A percentile compares a stretch with the other conserved stretches of the same genome.
Evolutionary conservation across 2,329 filamentous ascomycete species (phyloP).

Genomic region (Phaeophleospora eucalypticola): DNA sequence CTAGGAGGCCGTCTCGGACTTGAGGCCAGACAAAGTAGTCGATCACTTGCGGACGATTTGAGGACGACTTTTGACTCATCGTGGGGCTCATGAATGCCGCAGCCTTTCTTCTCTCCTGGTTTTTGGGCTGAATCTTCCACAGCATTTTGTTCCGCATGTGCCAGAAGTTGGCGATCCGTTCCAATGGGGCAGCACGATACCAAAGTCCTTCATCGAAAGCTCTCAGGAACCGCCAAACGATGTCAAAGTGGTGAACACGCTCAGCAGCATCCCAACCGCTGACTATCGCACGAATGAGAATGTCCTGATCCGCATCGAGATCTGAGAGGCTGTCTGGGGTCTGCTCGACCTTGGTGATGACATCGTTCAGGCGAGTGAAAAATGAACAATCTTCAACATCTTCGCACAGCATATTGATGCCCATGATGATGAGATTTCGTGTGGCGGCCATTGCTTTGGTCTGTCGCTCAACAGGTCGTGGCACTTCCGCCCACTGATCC

Average conservation of each 20-base stretch:
- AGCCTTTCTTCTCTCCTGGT: constrained; percentile 13
- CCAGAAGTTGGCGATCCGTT: constrained; percentile 19
- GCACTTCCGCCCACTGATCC: constrained; percentile 14
- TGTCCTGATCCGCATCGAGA: constrained; percentile 18
- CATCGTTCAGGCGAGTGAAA: constrained; percentile 17
- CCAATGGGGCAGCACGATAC: constrained; percentile 16
- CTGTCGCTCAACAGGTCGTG: constrained; percentile 1
- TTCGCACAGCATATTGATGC: constrained; percentile 17
- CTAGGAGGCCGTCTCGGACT: constrained; percentile 17
- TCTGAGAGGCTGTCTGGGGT: constrained; percentile 17
- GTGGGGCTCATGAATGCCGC: constrained; percentile 15
- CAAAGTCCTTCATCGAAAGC: constrained; percentile 22
- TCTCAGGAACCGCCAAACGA: constrained; percentile 21
- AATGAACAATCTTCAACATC: constrained; percentile 18
- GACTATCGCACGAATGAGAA: constrained; percentile 18
- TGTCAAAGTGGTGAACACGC: constrained; percentile 22
- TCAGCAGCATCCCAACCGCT: constrained; percentile 21
- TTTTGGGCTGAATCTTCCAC: constrained; percentile 21
- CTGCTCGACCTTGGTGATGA: constrained; percentile 17
- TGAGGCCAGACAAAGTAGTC: constrained; percentile 23
- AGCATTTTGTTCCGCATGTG: constrained; percentile 18
- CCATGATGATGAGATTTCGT: constrained; percentile 19
- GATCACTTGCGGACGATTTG: constrained; percentile 10
- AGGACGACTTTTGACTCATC: constrained; percentile 8
- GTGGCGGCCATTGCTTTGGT: constrained; percentile 6